Evolutionary conservation across 1,284 basidiomycete genomes (phyloP).

Genomic region (Xerocomus alliaceus): DNA sequence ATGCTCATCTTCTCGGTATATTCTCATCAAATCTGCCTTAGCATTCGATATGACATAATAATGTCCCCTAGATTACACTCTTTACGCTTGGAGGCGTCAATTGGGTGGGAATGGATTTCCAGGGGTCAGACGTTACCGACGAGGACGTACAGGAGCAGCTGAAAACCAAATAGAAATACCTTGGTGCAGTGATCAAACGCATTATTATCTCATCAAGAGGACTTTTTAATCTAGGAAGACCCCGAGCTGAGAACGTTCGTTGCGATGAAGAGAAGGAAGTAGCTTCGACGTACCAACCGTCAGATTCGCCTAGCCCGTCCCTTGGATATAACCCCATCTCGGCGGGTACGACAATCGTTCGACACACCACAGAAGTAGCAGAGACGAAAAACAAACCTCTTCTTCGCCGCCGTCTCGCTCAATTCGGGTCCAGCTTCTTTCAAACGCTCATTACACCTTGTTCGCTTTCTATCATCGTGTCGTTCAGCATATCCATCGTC

Average conservation of each 20-base stretch:
- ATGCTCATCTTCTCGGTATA: constrained; percentile 53
- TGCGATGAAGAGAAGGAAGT: constrained; percentile 16
- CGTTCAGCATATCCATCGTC: constrained; percentile 71
- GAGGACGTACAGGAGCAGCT: constrained; percentile 56
- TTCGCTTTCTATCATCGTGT: constrained; percentile 69
- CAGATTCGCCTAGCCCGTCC: background rate
- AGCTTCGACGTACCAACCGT: background rate
- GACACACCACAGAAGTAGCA: background rate
- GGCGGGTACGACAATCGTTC: constrained; percentile 5
- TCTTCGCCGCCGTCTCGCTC: constrained; percentile 16
- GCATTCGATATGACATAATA: background rate
- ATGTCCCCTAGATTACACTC: constrained; percentile 57
- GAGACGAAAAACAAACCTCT: background rate
- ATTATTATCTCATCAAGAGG: background rate
- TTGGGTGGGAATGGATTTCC: constrained; percentile 63
- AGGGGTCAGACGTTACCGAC: constrained; percentile 65
- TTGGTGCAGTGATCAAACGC: constrained; percentile 27
- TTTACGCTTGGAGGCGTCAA: constrained; percentile 65
- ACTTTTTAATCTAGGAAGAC: background rate
- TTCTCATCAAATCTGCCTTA: background rate
- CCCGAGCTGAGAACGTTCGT: background rate
- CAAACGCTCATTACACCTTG: constrained; percentile 58
- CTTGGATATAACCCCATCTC: constrained; percentile 9
- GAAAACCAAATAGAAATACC: constrained; percentile 36
- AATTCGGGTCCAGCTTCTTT: constrained; percentile 41